Evolutionary conservation across 352 stramenopile genomes (phyloP).

Genomic region (Phytophthora ramorum): DNA sequence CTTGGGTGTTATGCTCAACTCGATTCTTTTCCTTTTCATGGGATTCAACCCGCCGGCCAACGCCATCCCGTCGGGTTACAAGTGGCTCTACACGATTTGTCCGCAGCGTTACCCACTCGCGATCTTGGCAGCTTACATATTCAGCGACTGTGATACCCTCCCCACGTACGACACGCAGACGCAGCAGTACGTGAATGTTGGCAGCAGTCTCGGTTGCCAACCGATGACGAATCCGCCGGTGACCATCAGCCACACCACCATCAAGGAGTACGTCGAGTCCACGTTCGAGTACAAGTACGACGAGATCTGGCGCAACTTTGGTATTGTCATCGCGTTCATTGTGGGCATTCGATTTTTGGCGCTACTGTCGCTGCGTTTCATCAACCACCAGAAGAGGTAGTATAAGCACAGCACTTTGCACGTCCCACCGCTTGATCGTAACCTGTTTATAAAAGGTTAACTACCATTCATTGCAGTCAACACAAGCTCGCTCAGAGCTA

Average conservation of each 20-base stretch:
- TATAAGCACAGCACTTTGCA: neutral
- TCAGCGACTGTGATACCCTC: slow-evolving; percentile 51
- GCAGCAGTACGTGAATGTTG: slow-evolving; percentile 39
- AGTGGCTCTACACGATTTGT: slow-evolving; percentile 55
- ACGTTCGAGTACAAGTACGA: slow-evolving; percentile 66
- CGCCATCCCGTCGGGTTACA: slow-evolving; percentile 60
- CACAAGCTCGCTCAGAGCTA: too few relatives aligned
- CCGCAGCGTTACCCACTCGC: slow-evolving; percentile 49
- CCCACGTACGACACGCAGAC: slow-evolving; percentile 34
- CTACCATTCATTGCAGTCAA: neutral
- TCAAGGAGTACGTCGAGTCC: slow-evolving; percentile 63
- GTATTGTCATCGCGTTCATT: slow-evolving; percentile 54
- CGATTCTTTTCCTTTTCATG: slow-evolving; percentile 65
- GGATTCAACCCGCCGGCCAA: slow-evolving; percentile 54
- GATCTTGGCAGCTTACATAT: slow-evolving; percentile 44
- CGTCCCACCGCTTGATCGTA: neutral
- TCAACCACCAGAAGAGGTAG: slow-evolving; percentile 65
- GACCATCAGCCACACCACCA: slow-evolving; percentile 42
- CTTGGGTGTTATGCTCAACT: slow-evolving; percentile 55
- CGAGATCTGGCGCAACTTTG: slow-evolving; percentile 57
- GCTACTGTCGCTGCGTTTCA: slow-evolving; percentile 57
- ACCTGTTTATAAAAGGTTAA: neutral
- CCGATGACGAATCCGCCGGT: slow-evolving; percentile 41
- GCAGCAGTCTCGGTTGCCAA: slow-evolving; percentile 47
- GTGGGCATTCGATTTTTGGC: slow-evolving; percentile 53